Evolutionary conservation across 257 asterid species (phyloP), one percentile per base, ranked within the genome.

Genomic region (Salvia miltiorrhiza): DNA sequence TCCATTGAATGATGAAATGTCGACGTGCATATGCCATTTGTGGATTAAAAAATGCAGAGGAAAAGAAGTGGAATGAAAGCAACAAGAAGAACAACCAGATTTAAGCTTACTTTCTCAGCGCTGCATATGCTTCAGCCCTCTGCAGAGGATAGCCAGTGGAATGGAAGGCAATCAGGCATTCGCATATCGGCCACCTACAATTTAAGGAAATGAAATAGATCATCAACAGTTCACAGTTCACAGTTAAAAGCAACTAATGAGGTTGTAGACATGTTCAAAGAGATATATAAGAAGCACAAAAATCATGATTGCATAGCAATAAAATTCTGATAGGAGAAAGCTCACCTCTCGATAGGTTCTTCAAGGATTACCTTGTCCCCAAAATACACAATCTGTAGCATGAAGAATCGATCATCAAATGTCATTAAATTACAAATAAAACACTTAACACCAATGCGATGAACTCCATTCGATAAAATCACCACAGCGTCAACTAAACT

Each of bases 121-220:
- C 86, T 56, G 97, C 91, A 86, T 93, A 93, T 45, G 95, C 97
- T 76, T 90, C 97, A 66, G 90, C 99, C 83, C 86, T 90, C 84
- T 86, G 76, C 82, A 90, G 71, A 14, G 99, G 97, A 80, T 90
- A 93, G 54, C 96, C 95, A 78, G 80, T 72, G 67, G 96, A 93
- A 67, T 87, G 66, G 86, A 93, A 93, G 48, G 96, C 99, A 78
- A 93, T 85, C 79, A 93, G 79, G 80, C 97, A 90, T 39, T 93
- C 88, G 53, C 99, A 93, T 79, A 93, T 86, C 13, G 97, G 97
- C 99, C 99, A 93, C 59, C 99, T 93, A 83, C 76, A 82, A 75
- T 70, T 41, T 14, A 65, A 69, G 48, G 56, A 30, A 17, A 19
- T 0, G 9, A 21, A 24, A 66, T 4, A 55, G 9, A 54, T 60